Percentiles rank a stretch among this genome's conserved stretches.
Evolutionary conservation across 2,329 filamentous ascomycete genomes (phyloP).

Genomic region (Botrytis elliptica): DNA sequence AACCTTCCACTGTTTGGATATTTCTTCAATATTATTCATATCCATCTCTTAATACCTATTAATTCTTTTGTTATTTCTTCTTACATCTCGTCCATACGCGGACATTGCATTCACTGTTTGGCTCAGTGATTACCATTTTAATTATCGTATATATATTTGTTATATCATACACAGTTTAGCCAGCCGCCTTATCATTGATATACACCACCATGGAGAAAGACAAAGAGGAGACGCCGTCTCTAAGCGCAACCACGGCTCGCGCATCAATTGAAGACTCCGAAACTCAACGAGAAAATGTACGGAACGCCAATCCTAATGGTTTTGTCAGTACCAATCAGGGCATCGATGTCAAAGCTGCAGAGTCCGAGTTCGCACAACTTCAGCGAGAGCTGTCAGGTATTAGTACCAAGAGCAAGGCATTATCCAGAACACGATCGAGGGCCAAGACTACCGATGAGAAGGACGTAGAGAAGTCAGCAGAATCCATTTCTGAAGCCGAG

Average conservation of each 20-base stretch:
- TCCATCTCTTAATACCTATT: constrained; percentile 8
- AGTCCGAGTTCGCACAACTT: constrained; percentile 69
- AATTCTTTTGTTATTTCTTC: background rate
- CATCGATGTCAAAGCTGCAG: constrained; percentile 61
- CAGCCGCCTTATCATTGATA: background rate
- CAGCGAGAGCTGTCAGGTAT: constrained; percentile 58
- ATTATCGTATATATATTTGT: background rate
- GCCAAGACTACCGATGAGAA: constrained; percentile 34
- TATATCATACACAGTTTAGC: background rate
- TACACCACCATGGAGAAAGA: constrained; percentile 18
- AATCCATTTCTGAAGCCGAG: constrained; percentile 41
- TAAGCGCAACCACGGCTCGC: constrained; percentile 10
- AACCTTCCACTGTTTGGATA: background rate
- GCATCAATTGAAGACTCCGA: constrained; percentile 45
- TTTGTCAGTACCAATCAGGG: constrained; percentile 45
- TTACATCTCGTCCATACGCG: background rate
- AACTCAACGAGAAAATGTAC: constrained; percentile 31
- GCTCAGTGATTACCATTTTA: constrained; percentile 2
- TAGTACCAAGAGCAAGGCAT: constrained; percentile 53
- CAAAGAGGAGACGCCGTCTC: background rate
- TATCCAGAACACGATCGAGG: constrained; percentile 48
- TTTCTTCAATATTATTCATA: background rate
- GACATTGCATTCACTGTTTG: background rate
- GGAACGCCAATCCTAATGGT: constrained; percentile 48
- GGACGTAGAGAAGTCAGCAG: constrained; percentile 61